Percentiles rank a stretch among this genome's conserved stretches.
Conservation (phyloP, 768 basidiomycete genomes). For the Lactarius hengduanensis region DNA sequence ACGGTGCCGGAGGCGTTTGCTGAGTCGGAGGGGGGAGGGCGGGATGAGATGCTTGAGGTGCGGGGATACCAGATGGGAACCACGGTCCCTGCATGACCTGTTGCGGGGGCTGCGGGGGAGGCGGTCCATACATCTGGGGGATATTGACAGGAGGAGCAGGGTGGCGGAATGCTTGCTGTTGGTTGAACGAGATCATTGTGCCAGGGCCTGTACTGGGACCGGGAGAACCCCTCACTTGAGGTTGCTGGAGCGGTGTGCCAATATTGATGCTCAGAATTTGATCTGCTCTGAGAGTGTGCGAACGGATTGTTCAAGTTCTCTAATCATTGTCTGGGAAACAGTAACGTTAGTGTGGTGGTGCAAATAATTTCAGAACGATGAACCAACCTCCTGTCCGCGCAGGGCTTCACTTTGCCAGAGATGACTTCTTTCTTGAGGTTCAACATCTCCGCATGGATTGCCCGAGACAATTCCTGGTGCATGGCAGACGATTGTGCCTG, state of each 20-base stretch:
- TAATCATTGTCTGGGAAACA: conserved; percentile 57
- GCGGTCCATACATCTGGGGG: conserved; percentile 34
- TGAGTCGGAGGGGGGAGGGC: conserved; percentile 60
- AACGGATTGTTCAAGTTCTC: conserved; percentile 79
- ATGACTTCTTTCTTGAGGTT: conserved; percentile 77
- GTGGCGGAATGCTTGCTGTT: conserved; percentile 31
- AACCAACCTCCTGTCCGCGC: conserved; percentile 71
- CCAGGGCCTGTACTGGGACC: conserved; percentile 24
- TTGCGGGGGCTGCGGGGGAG: conserved; percentile 25
- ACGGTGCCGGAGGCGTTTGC: conserved; percentile 52
- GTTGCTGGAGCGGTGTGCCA: conserved; percentile 31
- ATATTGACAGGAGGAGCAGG: conserved; percentile 39
- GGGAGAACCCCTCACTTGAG: conserved; percentile 24
- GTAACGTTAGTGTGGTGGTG: conserved; percentile 17
- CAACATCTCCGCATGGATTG: conserved; percentile 72
- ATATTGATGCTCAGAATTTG: conserved; percentile 68
- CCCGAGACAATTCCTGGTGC: conserved; percentile 78
- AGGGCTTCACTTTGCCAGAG: conserved; percentile 80
- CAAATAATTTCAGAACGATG: conserved; percentile 5
- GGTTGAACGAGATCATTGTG: conserved; percentile 18
- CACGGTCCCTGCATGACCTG: conserved; percentile 43
- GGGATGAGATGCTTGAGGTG: conserved; percentile 80
- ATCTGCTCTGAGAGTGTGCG: conserved; percentile 76
- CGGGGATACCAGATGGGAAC: conserved; percentile 66
- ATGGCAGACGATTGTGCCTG: conserved; percentile 69